Evolutionary conservation across 2,329 filamentous ascomycete genomes (phyloP).

Genomic region (Clarireedia sp.): DNA sequence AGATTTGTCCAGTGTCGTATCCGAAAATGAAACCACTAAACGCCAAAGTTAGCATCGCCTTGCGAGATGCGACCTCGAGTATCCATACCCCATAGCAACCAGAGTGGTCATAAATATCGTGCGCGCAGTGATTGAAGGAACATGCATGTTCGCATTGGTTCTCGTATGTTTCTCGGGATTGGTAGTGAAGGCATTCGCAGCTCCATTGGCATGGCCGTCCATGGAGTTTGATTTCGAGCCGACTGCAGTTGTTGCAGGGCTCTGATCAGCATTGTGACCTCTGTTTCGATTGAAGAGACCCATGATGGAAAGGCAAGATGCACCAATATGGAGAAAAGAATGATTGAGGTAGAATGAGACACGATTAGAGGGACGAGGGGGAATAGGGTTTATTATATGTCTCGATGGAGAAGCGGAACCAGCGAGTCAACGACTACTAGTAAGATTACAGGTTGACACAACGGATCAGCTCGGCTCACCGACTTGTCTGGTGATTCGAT

Average conservation of each 20-base stretch:
- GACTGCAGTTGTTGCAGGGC: not conserved
- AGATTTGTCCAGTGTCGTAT: conserved; percentile 35
- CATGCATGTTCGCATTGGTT: not conserved
- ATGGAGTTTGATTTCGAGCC: not conserved
- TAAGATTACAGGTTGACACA: not conserved
- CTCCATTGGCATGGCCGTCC: not conserved
- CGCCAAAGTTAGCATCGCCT: conserved; percentile 11
- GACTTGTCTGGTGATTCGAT: too few species aligned
- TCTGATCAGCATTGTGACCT: not conserved
- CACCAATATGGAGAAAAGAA: not conserved
- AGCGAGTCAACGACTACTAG: not conserved
- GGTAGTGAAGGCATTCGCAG: not conserved
- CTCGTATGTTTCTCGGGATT: not conserved
- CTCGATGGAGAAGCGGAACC: not conserved
- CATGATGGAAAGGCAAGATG: not conserved
- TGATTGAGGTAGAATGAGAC: not conserved
- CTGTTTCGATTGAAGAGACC: not conserved
- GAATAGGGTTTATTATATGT: not conserved
- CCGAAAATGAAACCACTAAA: conserved; percentile 31
- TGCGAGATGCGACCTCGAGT: not conserved
- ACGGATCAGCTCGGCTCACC: too few species aligned
- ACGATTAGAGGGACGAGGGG: not conserved
- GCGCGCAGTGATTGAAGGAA: conserved; percentile 9
- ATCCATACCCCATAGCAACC: conserved; percentile 14
- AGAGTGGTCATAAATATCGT: conserved; percentile 15